phyloP scores from a whole-genome alignment of 331 rosid species.

The Malus hybrid region DNA sequence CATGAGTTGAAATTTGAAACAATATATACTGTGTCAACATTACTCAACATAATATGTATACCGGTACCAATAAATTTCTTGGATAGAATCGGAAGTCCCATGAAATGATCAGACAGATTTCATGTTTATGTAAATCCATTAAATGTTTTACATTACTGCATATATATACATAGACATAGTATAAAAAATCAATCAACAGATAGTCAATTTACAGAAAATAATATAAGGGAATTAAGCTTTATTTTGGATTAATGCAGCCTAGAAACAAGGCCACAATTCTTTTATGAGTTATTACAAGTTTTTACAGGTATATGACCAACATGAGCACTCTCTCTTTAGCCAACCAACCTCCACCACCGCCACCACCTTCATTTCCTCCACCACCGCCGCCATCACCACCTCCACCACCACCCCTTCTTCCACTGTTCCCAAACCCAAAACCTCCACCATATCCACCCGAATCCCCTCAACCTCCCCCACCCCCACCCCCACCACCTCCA shows the following conservation, averaged over 20 bases:
- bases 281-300: neutral
- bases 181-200: too few relatives aligned
- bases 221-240: neutral
- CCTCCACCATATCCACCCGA: neutral
- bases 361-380: neutral
- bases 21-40: too few relatives aligned
- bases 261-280: neutral
- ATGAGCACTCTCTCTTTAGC: neutral
- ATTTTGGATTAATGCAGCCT: neutral
- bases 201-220: too few relatives aligned
- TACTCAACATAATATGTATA: too few relatives aligned
- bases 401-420: neutral
- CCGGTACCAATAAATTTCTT: too few relatives aligned
- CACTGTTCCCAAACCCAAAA: neutral
- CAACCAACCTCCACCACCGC: neutral
- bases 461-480: constrained; percentile 4
- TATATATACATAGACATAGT: too few relatives aligned
- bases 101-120: too few relatives aligned
- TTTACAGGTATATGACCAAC: neutral
- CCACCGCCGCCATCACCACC: neutral
- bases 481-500: neutral
- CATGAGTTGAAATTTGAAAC: too few relatives aligned
- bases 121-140: too few relatives aligned
- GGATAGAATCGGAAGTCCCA: too few relatives aligned
- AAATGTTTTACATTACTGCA: too few relatives aligned